A percentile compares a stretch with the other conserved stretches of the same genome.
These are phyloP conservation scores for Dioszegia crocea DNA, from an alignment of 768 basidiomycete species.

Conservation along the genomic window DNA sequence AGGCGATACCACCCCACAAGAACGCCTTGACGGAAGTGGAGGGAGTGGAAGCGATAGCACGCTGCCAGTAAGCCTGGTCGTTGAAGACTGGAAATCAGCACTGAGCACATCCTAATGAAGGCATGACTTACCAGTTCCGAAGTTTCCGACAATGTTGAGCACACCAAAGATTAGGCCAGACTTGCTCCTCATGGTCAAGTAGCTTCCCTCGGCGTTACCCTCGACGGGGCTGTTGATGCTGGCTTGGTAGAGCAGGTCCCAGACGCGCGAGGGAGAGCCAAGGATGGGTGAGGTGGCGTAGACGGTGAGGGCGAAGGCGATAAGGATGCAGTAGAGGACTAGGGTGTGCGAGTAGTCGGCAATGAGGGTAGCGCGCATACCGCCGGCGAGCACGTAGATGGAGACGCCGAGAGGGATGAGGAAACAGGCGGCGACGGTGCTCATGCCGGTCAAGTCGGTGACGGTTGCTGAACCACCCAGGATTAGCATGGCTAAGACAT, in stretches of 20 bases:
- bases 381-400: conserved; percentile 59
- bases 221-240: conserved; percentile 60
- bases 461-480: conserved; percentile 72
- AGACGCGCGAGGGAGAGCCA: conserved; percentile 72
- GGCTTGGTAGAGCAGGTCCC: conserved; percentile 66
- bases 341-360: conserved; percentile 71
- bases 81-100: conserved; percentile 49
- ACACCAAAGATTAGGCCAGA: conserved; percentile 77
- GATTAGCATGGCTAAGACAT: conserved; percentile 46
- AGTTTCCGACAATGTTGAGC: conserved; percentile 82
- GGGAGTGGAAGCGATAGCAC: conserved; percentile 81
- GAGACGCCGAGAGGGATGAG: conserved; percentile 74
- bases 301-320: conserved; percentile 68
- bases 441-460: conserved; percentile 81
- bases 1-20: conserved; percentile 79
- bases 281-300: conserved; percentile 71
- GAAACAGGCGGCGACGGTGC: conserved; percentile 84
- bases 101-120: not conserved
- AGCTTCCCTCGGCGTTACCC: conserved; percentile 81
- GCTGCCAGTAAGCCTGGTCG: conserved; percentile 77
- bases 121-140: conserved; percentile 49
- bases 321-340: conserved; percentile 80
- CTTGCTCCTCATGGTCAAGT: conserved; percentile 73
- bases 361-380: conserved; percentile 48
- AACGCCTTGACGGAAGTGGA: conserved; percentile 86